Percentiles rank a stretch among this genome's conserved stretches.
Evolutionary conservation across 345 rosid genomes (phyloP).

Genomic region (Salix viminalis): DNA sequence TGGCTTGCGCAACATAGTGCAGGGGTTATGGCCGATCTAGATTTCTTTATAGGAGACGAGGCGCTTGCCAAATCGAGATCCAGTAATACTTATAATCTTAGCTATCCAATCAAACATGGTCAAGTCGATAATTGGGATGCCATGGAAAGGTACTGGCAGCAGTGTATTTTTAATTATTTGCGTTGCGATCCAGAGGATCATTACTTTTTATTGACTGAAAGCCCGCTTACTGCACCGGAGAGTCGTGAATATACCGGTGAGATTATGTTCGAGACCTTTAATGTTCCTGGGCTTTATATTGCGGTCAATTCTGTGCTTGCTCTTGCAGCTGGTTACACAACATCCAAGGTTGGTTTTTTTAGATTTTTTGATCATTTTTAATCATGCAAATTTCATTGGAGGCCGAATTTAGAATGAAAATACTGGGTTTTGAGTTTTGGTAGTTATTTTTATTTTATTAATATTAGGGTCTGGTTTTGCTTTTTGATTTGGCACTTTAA

Average conservation of each 20-base stretch:
- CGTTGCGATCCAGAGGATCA: constrained; percentile 99
- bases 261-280: constrained; percentile 92
- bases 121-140: constrained; percentile 98
- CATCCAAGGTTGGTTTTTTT: constrained; percentile 67
- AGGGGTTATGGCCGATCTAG: constrained; percentile 95
- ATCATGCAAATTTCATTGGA: not conserved
- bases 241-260: constrained; percentile 93
- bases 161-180: constrained; percentile 79
- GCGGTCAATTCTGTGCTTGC: constrained; percentile 99
- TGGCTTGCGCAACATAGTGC: constrained; percentile 85
- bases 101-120: constrained; percentile 77
- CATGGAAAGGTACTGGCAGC: constrained; percentile 98
- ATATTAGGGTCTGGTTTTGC: not conserved
- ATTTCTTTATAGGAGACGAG: constrained; percentile 87
- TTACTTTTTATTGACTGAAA: constrained; percentile 87
- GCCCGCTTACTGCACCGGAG: constrained; percentile 97
- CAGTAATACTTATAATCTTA: constrained; percentile 70
- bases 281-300: constrained; percentile 90
- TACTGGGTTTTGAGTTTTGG: not conserved
- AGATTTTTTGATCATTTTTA: not conserved
- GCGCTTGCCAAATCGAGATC: constrained; percentile 69
- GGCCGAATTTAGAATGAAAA: not conserved
- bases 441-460: not conserved
- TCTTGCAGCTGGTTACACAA: constrained; percentile 92
- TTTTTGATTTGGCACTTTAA: not conserved